Conservation (phyloP, 176 grass and related monocot genomes). For the Aegilops longissima region DNA sequence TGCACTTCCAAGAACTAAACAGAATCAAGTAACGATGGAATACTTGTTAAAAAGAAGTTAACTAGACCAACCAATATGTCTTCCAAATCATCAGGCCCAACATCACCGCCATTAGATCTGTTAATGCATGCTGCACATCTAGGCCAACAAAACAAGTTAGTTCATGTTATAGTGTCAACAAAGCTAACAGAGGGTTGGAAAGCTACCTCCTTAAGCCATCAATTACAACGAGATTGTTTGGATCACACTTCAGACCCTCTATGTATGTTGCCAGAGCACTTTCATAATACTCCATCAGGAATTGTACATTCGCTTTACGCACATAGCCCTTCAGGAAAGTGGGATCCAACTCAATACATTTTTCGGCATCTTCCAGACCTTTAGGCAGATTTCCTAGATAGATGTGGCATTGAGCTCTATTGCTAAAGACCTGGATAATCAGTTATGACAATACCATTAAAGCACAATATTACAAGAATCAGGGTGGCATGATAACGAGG, state of each 20-base stretch:
- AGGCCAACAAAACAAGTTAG: not conserved
- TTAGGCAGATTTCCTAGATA: conserved; percentile 43
- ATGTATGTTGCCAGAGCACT: conserved; percentile 49
- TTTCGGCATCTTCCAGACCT: conserved; percentile 60
- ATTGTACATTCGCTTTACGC: conserved; percentile 48
- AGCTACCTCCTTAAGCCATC: conserved; percentile 56
- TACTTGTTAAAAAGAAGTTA: not conserved
- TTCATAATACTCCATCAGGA: conserved; percentile 47
- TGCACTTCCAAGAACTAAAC: not conserved
- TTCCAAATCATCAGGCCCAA: conserved; percentile 24
- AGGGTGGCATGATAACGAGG: not conserved
- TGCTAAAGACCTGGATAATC: conserved; percentile 48
- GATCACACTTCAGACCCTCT: conserved; percentile 63
- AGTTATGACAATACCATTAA: not conserved
- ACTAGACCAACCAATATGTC: conserved; percentile 29
- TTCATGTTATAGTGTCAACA: conserved; percentile 11
- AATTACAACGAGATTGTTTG: conserved; percentile 50
- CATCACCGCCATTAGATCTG: conserved; percentile 17
- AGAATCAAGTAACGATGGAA: not conserved
- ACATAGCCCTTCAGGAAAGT: conserved; percentile 56
- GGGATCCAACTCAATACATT: conserved; percentile 59
- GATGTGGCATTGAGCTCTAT: conserved; percentile 56
- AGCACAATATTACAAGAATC: not conserved
- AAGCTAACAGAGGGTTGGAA: not conserved
- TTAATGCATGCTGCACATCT: conserved; percentile 47